phyloP scores from a whole-genome alignment of 2,329 filamentous ascomycete species.

The Alternaria angustiovoidea region DNA sequence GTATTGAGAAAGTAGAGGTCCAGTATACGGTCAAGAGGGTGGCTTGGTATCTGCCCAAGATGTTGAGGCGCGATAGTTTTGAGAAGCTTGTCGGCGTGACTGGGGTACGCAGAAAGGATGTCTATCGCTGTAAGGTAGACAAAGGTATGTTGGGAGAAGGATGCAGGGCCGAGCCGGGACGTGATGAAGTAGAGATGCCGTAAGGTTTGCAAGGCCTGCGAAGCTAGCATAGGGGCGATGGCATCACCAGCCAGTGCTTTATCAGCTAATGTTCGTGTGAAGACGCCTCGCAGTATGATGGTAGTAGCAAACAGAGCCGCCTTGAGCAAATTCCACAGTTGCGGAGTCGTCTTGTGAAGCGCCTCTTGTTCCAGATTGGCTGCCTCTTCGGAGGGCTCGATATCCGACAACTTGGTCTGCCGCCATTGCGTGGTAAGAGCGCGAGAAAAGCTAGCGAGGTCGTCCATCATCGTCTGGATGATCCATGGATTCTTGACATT shows the following conservation, averaged over 20 bases:
- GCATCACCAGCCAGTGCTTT: constrained; percentile 61
- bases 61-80: constrained; percentile 66
- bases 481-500: constrained; percentile 61
- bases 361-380: constrained; percentile 71
- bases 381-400: constrained; percentile 73
- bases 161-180: constrained; percentile 72
- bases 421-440: constrained; percentile 76
- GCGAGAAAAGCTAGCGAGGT: constrained; percentile 71
- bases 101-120: constrained; percentile 75
- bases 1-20: constrained; percentile 89
- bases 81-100: constrained; percentile 72
- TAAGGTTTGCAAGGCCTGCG: constrained; percentile 75
- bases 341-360: constrained; percentile 70
- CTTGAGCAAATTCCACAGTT: constrained; percentile 77
- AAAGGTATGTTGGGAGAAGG: constrained; percentile 86
- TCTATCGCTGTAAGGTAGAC: constrained; percentile 84
- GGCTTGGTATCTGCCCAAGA: constrained; percentile 64
- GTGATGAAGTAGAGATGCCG: constrained; percentile 85
- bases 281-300: constrained; percentile 75
- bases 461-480: constrained; percentile 65
- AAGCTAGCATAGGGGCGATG: constrained; percentile 71
- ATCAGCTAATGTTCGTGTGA: constrained; percentile 71
- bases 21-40: constrained; percentile 74
- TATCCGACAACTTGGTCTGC: constrained; percentile 73
- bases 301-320: constrained; percentile 79